Evolutionary conservation across 2,329 filamentous ascomycete species (phyloP).

Genomic region (Tolypocladium cylindrosporum): DNA sequence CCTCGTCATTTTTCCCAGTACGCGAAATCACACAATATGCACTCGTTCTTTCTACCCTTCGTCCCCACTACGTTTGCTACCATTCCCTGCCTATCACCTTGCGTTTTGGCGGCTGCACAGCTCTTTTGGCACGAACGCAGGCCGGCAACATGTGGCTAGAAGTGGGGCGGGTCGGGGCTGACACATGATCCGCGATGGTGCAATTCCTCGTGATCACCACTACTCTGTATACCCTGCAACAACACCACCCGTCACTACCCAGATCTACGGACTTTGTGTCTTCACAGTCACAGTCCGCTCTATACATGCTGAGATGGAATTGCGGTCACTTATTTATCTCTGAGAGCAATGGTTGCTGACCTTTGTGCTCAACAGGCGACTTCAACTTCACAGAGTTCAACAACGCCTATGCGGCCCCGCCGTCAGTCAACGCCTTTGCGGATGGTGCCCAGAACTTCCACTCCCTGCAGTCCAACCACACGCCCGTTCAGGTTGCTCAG

Average conservation of each 20-base stretch:
- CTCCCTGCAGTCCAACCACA: conserved; percentile 43
- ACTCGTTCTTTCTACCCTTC: background rate
- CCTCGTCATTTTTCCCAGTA: background rate
- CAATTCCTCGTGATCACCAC: conserved; percentile 49
- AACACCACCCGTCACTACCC: background rate
- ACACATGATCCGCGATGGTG: conserved; percentile 44
- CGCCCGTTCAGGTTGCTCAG: conserved; percentile 27
- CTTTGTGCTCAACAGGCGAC: conserved; percentile 41
- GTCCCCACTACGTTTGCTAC: conserved; percentile 1
- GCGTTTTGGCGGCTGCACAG: background rate
- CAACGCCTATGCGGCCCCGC: conserved; percentile 39
- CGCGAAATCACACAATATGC: conserved; percentile 3
- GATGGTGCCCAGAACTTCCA: conserved; percentile 30
- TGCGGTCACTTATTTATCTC: background rate
- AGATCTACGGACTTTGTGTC: background rate
- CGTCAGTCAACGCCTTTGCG: conserved; percentile 32
- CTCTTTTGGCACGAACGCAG: conserved; percentile 2
- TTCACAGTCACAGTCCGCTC: background rate
- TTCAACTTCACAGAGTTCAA: conserved; percentile 47
- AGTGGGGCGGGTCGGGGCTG: conserved; percentile 19
- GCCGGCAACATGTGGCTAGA: conserved; percentile 14
- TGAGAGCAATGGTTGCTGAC: conserved; percentile 3
- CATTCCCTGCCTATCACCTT: background rate
- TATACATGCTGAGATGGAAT: background rate
- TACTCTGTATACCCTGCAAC: background rate